Conservation (phyloP, 768 basidiomycete genomes). For the Omphalotus guepiniiformis region DNA sequence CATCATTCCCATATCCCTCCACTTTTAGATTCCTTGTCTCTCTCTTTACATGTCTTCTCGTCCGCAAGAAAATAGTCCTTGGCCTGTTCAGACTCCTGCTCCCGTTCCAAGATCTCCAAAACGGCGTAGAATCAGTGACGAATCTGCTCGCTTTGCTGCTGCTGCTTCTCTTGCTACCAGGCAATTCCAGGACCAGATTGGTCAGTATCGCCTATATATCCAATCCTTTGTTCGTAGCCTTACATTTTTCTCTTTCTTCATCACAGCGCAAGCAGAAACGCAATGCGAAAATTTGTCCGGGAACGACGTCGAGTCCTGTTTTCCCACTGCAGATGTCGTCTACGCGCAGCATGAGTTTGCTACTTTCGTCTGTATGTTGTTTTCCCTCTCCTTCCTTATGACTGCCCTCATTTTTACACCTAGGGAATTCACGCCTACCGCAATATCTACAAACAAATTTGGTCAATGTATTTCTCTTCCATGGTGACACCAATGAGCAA, state of each 20-base stretch:
- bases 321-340: conserved; percentile 48
- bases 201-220: conserved; percentile 17
- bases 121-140: conserved; percentile 24
- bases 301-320: conserved; percentile 78
- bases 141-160: conserved; percentile 11
- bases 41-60: conserved; percentile 32
- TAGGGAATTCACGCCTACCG: conserved; percentile 76
- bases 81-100: conserved; percentile 40
- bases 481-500: conserved; percentile 57
- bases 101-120: conserved; percentile 21
- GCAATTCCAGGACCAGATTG: conserved; percentile 34
- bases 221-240: conserved; percentile 11
- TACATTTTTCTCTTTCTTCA: conserved; percentile 6
- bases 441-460: conserved; percentile 54
- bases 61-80: conserved; percentile 30
- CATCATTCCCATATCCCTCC: conserved; percentile 17
- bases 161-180: conserved; percentile 28
- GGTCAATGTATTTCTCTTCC: conserved; percentile 77
- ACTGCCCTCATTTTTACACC: conserved; percentile 13
- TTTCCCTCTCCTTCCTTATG: conserved; percentile 12
- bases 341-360: conserved; percentile 75
- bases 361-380: conserved; percentile 72
- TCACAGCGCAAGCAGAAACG: conserved; percentile 36
- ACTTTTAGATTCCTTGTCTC: conserved; percentile 19
- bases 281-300: conserved; percentile 54